Base-by-base conservation (phyloP, 176 grass and related monocot species). In the Pontederia crassipes region DNA sequence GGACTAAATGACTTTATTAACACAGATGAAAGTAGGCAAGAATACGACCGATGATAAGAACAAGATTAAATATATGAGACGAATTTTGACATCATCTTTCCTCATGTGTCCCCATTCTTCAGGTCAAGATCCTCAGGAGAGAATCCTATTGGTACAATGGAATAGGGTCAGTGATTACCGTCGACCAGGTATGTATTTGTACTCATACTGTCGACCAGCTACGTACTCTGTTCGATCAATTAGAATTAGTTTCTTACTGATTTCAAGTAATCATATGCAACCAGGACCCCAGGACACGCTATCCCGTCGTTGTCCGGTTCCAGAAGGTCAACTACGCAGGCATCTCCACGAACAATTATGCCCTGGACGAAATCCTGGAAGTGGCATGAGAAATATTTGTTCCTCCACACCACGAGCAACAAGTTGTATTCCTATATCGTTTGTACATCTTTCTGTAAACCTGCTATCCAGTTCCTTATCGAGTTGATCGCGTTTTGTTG, bases 61-160 rank as follows among this genome's bases (percentile, higher is more conserved):
- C 20, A 24, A 24, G 20, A 24, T 24, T 24, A 24, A 24, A 24
- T 24, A 24, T 24, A 24, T 24, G 20, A 24, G 20, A 24, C 20
- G 20, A 24, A 24, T 24, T 24, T 24, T 0, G 20, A 24, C 32
- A 40, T 40, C 32, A 40, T 40, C 32, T 40, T 24, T 24, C 20
- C 20, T 24, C 20, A 1, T 24, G 20, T 40, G 6, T 40, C 32
- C 32, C 32, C 2, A 40, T 40, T 40, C 32, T 61, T 55, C 86
- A 95, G 90, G 90, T 89, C 52, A 95, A 95, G 82, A 89, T 95
- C 79, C 79, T 89, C 50, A 86, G 85, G 77, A 89, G 80, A 77
- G 90, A 95, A 55, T 95, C 90, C 61, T 95, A 95, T 74, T 95
- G 86, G 90, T 89, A 86, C 80, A 95, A 89, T 63, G 86, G 86